Evolutionary conservation across 768 basidiomycete species (phyloP).

Genomic region (Phallus indusiatus): DNA sequence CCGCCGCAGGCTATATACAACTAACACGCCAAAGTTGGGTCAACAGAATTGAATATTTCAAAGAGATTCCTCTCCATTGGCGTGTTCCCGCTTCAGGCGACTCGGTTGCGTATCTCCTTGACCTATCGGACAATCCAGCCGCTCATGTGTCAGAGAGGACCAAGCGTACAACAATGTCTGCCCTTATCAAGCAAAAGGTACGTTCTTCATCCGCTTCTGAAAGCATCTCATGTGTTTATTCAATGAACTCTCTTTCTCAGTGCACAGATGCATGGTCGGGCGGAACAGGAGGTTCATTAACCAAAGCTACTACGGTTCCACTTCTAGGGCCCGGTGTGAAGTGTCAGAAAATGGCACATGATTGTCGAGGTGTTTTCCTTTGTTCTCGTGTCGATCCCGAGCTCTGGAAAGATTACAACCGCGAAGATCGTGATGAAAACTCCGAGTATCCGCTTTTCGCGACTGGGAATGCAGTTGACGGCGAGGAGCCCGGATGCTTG

Average conservation of each 20-base stretch:
- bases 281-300: constrained; percentile 4
- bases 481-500: background rate
- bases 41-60: background rate
- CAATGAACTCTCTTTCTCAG: background rate
- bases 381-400: background rate
- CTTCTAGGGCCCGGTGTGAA: constrained; percentile 3
- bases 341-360: constrained; percentile 10
- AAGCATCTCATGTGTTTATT: background rate
- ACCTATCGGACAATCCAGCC: background rate
- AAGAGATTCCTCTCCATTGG: constrained; percentile 1
- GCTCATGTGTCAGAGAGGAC: background rate
- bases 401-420: constrained; percentile 6
- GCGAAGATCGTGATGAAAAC: background rate
- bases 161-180: constrained; percentile 4
- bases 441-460: background rate
- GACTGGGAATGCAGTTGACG: background rate
- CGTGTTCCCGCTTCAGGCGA: background rate
- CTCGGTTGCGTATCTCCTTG: constrained; percentile 2
- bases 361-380: constrained; percentile 6
- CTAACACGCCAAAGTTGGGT: constrained; percentile 7
- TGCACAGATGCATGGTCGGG: constrained; percentile 8
- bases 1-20: background rate
- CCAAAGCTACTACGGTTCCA: constrained; percentile 6
- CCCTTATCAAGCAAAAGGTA: constrained; percentile 8
- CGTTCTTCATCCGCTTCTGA: background rate